Conservation (phyloP, 2,329 filamentous ascomycete genomes). For the Pseudogymnoascus sp. region DNA sequence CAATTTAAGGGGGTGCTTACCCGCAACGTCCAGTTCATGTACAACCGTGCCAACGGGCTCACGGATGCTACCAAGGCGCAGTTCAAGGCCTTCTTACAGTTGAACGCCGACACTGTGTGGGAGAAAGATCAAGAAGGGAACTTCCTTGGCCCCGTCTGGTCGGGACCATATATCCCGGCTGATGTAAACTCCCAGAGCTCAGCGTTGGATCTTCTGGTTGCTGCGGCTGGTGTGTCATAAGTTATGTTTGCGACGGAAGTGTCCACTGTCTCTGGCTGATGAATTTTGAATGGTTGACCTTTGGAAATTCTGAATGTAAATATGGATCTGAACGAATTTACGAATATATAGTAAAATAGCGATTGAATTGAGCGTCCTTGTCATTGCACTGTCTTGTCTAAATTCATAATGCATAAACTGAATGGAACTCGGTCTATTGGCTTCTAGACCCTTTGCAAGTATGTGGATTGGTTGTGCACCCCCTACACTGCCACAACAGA, state of each 20-base stretch:
- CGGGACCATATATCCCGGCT: conserved; percentile 47
- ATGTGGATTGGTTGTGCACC: neutral
- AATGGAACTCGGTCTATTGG: neutral
- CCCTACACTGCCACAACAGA: neutral
- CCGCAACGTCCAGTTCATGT: conserved; percentile 53
- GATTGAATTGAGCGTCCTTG: neutral
- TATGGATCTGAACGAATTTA: neutral
- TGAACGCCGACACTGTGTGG: conserved; percentile 62
- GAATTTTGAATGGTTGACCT: neutral
- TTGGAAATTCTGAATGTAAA: neutral
- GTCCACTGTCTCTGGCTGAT: neutral
- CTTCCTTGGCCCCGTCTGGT: conserved; percentile 56
- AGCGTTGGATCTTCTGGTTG: conserved; percentile 60
- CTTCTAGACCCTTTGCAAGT: neutral
- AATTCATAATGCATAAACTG: neutral
- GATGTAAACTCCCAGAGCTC: conserved; percentile 55
- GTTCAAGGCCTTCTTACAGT: conserved; percentile 47
- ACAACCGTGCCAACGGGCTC: conserved; percentile 28
- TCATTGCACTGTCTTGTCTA: neutral
- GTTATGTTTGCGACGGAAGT: neutral
- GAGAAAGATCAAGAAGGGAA: conserved; percentile 44
- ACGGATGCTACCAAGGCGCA: conserved; percentile 38
- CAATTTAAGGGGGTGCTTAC: conserved; percentile 69
- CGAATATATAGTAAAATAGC: neutral
- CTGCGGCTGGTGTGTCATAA: conserved; percentile 35